phyloP scores from a whole-genome alignment of 352 stramenopile species.

The Globisporangium spinosum region DNA sequence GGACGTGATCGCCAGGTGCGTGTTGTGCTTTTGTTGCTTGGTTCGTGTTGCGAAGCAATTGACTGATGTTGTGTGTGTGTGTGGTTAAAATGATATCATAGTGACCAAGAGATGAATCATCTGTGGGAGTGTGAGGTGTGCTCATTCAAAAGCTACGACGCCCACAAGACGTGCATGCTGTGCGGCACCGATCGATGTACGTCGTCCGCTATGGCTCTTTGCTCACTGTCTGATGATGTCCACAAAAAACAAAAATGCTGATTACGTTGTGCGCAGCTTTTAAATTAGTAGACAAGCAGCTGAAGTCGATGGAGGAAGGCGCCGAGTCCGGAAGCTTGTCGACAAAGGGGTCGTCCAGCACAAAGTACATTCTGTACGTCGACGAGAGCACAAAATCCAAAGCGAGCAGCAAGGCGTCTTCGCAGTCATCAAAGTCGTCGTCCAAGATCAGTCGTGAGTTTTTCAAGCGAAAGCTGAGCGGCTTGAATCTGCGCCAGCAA shows the following conservation, averaged over 20 bases:
- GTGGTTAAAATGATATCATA: slow-evolving; percentile 6
- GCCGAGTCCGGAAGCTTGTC: slow-evolving; percentile 30
- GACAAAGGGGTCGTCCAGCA: slow-evolving; percentile 30
- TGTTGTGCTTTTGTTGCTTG: neutral
- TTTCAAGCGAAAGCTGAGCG: slow-evolving; percentile 77
- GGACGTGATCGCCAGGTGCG: slow-evolving; percentile 76
- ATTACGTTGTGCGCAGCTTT: slow-evolving; percentile 33
- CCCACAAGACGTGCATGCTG: slow-evolving; percentile 84
- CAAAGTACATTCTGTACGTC: slow-evolving; percentile 76
- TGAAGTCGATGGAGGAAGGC: slow-evolving; percentile 30
- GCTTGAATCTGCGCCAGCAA: slow-evolving; percentile 74
- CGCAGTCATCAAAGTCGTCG: slow-evolving; percentile 25
- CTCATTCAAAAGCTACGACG: slow-evolving; percentile 90
- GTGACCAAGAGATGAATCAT: slow-evolving; percentile 81
- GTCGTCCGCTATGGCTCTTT: slow-evolving; percentile 9
- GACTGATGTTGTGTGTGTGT: neutral
- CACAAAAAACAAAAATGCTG: neutral
- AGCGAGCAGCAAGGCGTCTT: slow-evolving; percentile 18
- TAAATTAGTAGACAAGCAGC: slow-evolving; percentile 56
- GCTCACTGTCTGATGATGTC: neutral
- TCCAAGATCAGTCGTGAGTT: slow-evolving; percentile 56
- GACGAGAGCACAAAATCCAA: slow-evolving; percentile 51
- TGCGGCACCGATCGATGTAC: slow-evolving; percentile 80
- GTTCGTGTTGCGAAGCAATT: neutral
- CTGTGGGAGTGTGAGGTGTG: slow-evolving; percentile 92